Base-by-base conservation (phyloP, 116 monocot genomes). In the Dioscorea cayenensis region DNA sequence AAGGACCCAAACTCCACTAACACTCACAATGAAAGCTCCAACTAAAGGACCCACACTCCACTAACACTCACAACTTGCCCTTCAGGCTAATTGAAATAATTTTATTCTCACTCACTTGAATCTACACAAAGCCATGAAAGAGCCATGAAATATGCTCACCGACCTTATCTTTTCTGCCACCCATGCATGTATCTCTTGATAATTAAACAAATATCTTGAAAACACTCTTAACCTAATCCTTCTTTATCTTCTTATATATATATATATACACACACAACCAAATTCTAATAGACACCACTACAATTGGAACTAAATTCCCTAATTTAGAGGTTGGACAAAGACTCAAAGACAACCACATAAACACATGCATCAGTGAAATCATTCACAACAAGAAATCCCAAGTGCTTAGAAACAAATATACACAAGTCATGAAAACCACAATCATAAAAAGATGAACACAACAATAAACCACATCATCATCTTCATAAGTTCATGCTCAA, bases 141-240 rank as follows among this genome's bases (percentile, higher is more conserved):
- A 68, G 22, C 22, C 4, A 48, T 22, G 49, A 20, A 68, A 70
- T 71, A 59, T 71, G 60, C 60, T 36, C 71, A 22, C 71, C 71
- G 71, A 71, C 71, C 71, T 71, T 71, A 71, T 71, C 71, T 43
- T 23, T 7, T 66, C 20, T 66, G 1, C 43, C 38, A 43, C 38
- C 36, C 49, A 67, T 17, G 43, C 67, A 67, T 20, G 19, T 48
- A 38, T 36, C 12, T 36, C 12, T 36, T 7, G 8, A 25, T 25
- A 25, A 25, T 8, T 43, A 10, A 48, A 43, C 38, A 67, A 38
- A 21, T 14, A 21, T 38, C 17, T 21, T 18, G 49, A 36, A 67
- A 67, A 17, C 36, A 17, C 36, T 37, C 36, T 66, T 19, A 48
- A 48, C 20, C 43, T 48, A 67, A 67, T 60, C 55, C 59, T 28